Base-by-base conservation (phyloP, 176 grass and related monocot genomes). In the Typha latifolia region DNA sequence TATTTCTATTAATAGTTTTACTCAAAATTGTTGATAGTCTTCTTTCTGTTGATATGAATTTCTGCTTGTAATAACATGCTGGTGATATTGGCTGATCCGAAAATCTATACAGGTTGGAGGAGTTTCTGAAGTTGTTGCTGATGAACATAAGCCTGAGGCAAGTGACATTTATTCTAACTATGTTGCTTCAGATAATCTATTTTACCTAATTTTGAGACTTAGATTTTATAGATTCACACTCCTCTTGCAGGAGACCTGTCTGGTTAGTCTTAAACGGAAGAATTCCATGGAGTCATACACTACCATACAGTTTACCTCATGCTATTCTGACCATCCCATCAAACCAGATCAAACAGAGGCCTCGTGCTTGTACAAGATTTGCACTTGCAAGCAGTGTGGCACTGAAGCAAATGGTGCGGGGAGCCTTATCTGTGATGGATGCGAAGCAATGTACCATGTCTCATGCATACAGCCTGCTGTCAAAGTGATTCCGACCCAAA, bases 371-470 rank as follows among this genome's bases (percentile, higher is more conserved):
- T 74, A 73, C 71, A 76, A 70, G 76, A 12, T 79, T 62, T 69
- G 68, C 49, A 77, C 63, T 32, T 99, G 89, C 84, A 90, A 87
- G 67, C 62, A 74, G 18, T 99, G 94, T 76, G 83, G 81, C 26
- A 68, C 51, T 32, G 81, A 71, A 51, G 84, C 77, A 32, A 70
- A 86, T 3, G 85, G 70, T 62, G 66, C 74, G 59, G 67, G 74
- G 57, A 82, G 83, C 69, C 84, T 99, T 72, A 87, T 93, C 23
- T 99, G 89, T 49, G 86, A 90, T 84, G 62, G 73, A 64, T 93
- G 94, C 69, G 83, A 99, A 65, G 80, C 80, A 13, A 49, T 62
- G 12, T 93, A 87, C 73, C 94, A 93, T 78, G 74, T 99, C 75
- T 81, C 81, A 3, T 99, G 94, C 68, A 78, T 92, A 12, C 76